A percentile compares a stretch with the other conserved stretches of the same genome.
Conservation (phyloP, 768 basidiomycete species). For the Tricholoma furcatifolium region DNA sequence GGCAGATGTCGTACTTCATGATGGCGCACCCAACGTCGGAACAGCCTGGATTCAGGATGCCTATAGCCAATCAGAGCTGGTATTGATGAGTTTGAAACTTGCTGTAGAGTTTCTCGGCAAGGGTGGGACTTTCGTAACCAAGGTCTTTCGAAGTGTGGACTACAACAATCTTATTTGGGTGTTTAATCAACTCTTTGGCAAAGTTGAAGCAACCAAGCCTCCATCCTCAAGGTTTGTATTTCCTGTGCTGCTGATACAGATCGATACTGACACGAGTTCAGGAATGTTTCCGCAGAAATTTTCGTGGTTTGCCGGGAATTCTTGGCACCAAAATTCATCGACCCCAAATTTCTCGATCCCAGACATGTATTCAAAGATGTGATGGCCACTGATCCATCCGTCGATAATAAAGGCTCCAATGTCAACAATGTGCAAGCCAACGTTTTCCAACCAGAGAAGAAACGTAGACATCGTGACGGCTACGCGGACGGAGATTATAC, state of each 20-base stretch:
- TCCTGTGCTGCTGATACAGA: not conserved
- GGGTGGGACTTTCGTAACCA: slow-evolving; percentile 95
- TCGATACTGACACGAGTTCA: slow-evolving; percentile 27
- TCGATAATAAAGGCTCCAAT: slow-evolving; percentile 50
- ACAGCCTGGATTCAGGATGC: slow-evolving; percentile 99
- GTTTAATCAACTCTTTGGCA: slow-evolving; percentile 92
- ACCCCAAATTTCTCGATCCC: slow-evolving; percentile 97
- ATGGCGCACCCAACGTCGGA: slow-evolving; percentile 99
- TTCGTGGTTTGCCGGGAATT: slow-evolving; percentile 98
- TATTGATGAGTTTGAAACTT: slow-evolving; percentile 91
- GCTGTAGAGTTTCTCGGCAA: slow-evolving; percentile 93
- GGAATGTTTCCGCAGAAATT: slow-evolving; percentile 99
- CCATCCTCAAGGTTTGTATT: slow-evolving; percentile 83
- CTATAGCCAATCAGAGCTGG: slow-evolving; percentile 94
- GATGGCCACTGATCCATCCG: slow-evolving; percentile 40
- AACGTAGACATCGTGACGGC: slow-evolving; percentile 87
- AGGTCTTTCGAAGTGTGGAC: slow-evolving; percentile 97
- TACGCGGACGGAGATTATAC: slow-evolving; percentile 95
- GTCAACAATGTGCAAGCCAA: slow-evolving; percentile 77
- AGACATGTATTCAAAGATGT: slow-evolving; percentile 97
- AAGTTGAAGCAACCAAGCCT: slow-evolving; percentile 98
- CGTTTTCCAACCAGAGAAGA: slow-evolving; percentile 98
- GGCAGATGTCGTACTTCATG: slow-evolving; percentile 96
- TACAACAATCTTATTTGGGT: slow-evolving; percentile 99
- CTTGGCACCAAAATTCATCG: slow-evolving; percentile 91